Base-by-base conservation (phyloP, 208 protist species). In the Leishmania guyanensis region DNA sequence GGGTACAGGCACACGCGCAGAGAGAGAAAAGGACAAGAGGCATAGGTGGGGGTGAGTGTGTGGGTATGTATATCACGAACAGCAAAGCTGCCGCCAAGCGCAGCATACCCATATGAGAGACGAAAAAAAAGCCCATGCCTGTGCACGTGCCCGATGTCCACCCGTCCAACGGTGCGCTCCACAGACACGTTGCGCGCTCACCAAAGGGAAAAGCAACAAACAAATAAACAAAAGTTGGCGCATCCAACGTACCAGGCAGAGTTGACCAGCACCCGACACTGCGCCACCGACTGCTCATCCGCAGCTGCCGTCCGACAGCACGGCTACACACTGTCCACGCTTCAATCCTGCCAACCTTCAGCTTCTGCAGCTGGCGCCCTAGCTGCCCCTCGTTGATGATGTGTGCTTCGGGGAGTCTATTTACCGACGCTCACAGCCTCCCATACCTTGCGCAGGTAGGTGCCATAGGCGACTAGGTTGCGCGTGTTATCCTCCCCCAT, bases 401-500 rank as follows among this genome's bases (percentile, higher is more conserved):
- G 39, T 33, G 56, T 17, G 10, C 20, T 17, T 72, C 66, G 48
- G 48, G 12, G 48, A 17, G 75, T 79, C 72, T 82, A 83, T 56
- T 85, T 84, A 10, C n/a, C 54, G 56, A 33, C 79, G 20, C 58
- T 82, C 53, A 91, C 83, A 79, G 86, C 86, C 68, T 94, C 86
- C 86, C 88, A 93, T 26, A 94, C 56, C 46, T 86, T 90, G 46
- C 87, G 84, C 74, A 95, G 72, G 80, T 92, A 97, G 16, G 78
- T 76, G n/a, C 87, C 85, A 81, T 97, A 97, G 54, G 86, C 91
- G 14, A 90, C 80, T 10, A 95, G 65, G 64, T 81, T 74, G 36
- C 84, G 86, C 75, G 88, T 80, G 43, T 92, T 91, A 78, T 94
- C 91, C 84, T 97, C 93, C 62, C 81, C 87, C 90, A 97, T 95